Base-by-base conservation (phyloP, 1,284 basidiomycete genomes). In the Naganishia albida region DNA sequence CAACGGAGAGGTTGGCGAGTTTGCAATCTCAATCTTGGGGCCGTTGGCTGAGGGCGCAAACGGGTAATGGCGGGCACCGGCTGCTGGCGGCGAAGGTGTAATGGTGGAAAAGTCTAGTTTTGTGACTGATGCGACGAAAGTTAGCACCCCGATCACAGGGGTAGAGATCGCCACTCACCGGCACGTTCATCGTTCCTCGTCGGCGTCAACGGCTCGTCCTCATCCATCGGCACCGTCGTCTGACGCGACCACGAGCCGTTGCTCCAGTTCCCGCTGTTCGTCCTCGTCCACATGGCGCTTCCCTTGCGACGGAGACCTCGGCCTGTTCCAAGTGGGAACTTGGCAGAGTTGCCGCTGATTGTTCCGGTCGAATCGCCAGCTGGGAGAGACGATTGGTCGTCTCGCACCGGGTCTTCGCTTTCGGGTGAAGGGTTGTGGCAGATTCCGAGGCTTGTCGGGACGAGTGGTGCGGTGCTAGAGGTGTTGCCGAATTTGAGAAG, bases 251-350 rank as follows among this genome's bases (percentile, higher is more conserved):
- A 55, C 15, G 64, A 62, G 10, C 57, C 65, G 56, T 66, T 66
- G 40, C 63, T 65, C 55, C 63, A 65, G 38, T 64, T 68, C 20
- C 71, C 71, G 38, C 71, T 70, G 10, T 68, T 65, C 25, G 66
- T 72, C 60, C 67, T 62, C 15, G 59, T 59, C 63, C 77, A 78
- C 74, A 80, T 73, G 15, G 71, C 67, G 51, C 77, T 78, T 7
- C 75, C 73, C 66, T 80, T 80, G 28, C 77, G 64, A n/a, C 77
- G 68, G 64, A 80, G 63, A 1, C 78, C 78, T 16, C 76, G 68
- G 7, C 43, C 46, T 16, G 20, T 20, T 23, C 28, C 56, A 1
- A 59, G 26, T 12, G 56, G 56, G n/a, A 48, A 59, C 46, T 48
- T 59, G 44, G 34, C 46, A 20, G 56, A 59, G 13, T 49, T 59